Evolutionary conservation across 768 basidiomycete species (phyloP).

Genomic region (Serendipita indica): DNA sequence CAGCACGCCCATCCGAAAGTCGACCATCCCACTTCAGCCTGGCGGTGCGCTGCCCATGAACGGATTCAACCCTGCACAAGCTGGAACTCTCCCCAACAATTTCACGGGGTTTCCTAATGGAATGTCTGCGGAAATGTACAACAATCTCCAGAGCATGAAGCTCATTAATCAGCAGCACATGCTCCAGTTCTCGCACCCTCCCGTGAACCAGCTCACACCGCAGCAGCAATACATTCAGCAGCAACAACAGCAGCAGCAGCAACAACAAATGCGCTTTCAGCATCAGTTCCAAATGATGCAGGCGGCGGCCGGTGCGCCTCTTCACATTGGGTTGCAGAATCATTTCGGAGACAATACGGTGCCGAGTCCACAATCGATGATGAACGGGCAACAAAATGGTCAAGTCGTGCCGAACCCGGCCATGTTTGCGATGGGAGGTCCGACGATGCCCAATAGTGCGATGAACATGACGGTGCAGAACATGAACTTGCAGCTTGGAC

Average conservation of each 20-base stretch:
- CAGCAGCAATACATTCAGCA: not conserved
- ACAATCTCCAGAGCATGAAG: slow-evolving; percentile 5
- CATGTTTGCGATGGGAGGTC: slow-evolving; percentile 7
- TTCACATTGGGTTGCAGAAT: not conserved
- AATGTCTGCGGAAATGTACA: not conserved
- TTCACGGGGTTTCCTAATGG: not conserved
- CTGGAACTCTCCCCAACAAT: not conserved
- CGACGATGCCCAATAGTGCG: not conserved
- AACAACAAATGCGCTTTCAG: not conserved
- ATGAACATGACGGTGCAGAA: slow-evolving; percentile 10
- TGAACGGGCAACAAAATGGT: slow-evolving; percentile 1
- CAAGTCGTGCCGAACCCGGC: slow-evolving; percentile 1
- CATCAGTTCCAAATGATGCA: not conserved
- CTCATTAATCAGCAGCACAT: slow-evolving; percentile 3
- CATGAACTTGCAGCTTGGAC: slow-evolving; percentile 10
- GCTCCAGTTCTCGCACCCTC: not conserved
- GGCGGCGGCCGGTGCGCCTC: not conserved
- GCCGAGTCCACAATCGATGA: slow-evolving; percentile 9
- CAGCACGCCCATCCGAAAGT: slow-evolving; percentile 4
- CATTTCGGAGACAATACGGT: not conserved
- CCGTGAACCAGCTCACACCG: not conserved
- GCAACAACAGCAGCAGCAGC: not conserved
- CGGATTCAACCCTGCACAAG: not conserved
- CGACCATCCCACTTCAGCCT: not conserved
- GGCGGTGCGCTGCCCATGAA: not conserved